Conservation (phyloP, 331 rosid species). For the Malus hybrid region DNA sequence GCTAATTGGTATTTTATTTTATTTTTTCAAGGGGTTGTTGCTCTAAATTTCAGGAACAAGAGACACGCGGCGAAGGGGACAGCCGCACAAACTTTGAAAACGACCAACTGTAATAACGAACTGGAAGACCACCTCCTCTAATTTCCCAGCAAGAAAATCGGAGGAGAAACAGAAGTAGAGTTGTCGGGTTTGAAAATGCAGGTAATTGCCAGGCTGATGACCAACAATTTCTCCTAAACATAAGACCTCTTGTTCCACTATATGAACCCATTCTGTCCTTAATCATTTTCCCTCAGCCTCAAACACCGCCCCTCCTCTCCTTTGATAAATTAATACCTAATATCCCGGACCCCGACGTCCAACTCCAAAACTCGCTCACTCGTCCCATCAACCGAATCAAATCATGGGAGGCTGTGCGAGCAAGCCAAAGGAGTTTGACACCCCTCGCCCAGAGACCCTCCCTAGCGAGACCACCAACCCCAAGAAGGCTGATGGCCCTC, state of each 20-base stretch:
- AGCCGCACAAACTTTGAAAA: background rate
- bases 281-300: slow-evolving; percentile 16
- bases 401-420: slow-evolving; percentile 91
- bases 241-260: slow-evolving; percentile 7
- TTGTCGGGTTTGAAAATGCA: slow-evolving; percentile 8
- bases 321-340: background rate
- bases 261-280: slow-evolving; percentile 6
- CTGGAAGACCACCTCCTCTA: background rate
- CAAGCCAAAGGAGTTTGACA: slow-evolving; percentile 45
- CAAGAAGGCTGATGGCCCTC: slow-evolving; percentile 5
- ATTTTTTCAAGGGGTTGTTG: background rate
- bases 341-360: background rate
- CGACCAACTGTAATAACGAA: slow-evolving; percentile 13
- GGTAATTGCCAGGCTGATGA: background rate
- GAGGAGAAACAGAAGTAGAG: background rate
- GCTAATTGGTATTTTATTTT: background rate
- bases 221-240: slow-evolving; percentile 27
- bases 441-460: slow-evolving; percentile 11
- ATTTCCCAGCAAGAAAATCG: background rate
- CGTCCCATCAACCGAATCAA: background rate
- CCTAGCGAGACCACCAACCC: slow-evolving; percentile 26
- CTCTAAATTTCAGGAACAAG: background rate
- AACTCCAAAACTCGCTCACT: slow-evolving; percentile 14
- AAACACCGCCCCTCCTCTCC: background rate
- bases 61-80: background rate